Evolutionary conservation across 352 stramenopile species (phyloP).

Genomic region (Labyrinthula sp.): DNA sequence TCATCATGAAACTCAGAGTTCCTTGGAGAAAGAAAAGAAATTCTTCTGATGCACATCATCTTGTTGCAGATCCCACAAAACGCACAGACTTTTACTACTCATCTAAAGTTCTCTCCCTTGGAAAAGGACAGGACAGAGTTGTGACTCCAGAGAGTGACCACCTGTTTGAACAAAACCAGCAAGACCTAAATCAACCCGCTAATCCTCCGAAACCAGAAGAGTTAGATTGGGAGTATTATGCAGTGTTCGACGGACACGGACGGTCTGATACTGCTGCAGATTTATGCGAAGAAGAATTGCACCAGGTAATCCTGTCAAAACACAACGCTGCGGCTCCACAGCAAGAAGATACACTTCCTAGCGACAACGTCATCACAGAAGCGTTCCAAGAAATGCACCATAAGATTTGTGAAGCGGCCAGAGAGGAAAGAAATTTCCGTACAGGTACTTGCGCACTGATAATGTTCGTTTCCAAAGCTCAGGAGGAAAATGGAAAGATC

Average conservation of each 20-base stretch:
- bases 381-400: constrained; percentile 18
- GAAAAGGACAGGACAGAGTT: no score
- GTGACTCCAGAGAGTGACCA: no score
- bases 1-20: no score
- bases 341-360: constrained; percentile 7
- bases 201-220: no score
- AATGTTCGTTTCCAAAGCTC: constrained; percentile 11
- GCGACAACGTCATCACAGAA: constrained; percentile 16
- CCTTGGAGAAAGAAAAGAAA: no score
- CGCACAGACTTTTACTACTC: no score
- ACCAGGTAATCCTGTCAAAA: constrained; percentile 9
- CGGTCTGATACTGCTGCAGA: constrained; percentile 16
- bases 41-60: no score
- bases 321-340: constrained; percentile 3
- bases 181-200: no score
- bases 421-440: constrained; percentile 6
- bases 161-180: no score
- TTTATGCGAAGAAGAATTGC: constrained; percentile 8
- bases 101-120: no score
- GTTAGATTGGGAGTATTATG: no score
- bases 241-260: constrained; percentile 25
- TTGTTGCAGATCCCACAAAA: no score
- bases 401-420: constrained; percentile 2
- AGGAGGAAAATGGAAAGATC: constrained; percentile 8
- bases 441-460: constrained; percentile 22